Base-by-base conservation (phyloP, 257 asterid genomes). In the Asclepias syriaca region DNA sequence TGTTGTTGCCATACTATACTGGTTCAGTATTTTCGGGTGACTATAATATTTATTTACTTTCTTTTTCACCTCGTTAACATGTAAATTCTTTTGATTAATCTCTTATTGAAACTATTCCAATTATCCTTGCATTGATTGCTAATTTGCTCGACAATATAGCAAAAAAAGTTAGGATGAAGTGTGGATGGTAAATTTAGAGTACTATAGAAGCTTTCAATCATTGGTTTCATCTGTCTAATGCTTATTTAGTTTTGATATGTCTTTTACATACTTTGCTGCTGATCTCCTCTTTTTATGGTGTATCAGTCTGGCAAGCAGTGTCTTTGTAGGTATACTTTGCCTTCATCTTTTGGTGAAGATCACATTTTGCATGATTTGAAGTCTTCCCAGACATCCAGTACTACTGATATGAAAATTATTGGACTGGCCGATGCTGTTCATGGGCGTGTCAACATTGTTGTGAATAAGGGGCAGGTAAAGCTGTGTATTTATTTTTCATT, bases 271-370 rank as follows among this genome's bases (percentile, higher is more conserved):
- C 21, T 46, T 22, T 22, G 15, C 50, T 49, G 29, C 78, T 75
- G 58, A 75, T 8, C 37, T 61, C 64, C 43, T 56, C 40, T 21
- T 0, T 3, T 57, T 49, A 12, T 61, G 2, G 24, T 67, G 21
- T 77, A 79, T 85, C 90, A 94, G 97, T 88, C 88, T 29, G 97
- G 97, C 68, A 91, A 86, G 86, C 90, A 89, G 73, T 89, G 97
- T 79, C 83, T 94, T 80, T 89, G 99, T 87, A 84, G 86, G 78
- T 91, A 85, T 78, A 75, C 77, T 72, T 68, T 91, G 87, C 95
- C 99, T 51, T 66, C 85, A 66, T 72, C 67, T 74, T 72, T 81
- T 78, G 86, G 79, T 54, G 76, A 78, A 70, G 81, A 78, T 58
- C 87, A 79, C 40, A 78, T 73, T 81, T 78, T 61, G 75, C 75